Conservation (phyloP, 805 yeast genomes). For the Metschnikowia dekortorum region DNA sequence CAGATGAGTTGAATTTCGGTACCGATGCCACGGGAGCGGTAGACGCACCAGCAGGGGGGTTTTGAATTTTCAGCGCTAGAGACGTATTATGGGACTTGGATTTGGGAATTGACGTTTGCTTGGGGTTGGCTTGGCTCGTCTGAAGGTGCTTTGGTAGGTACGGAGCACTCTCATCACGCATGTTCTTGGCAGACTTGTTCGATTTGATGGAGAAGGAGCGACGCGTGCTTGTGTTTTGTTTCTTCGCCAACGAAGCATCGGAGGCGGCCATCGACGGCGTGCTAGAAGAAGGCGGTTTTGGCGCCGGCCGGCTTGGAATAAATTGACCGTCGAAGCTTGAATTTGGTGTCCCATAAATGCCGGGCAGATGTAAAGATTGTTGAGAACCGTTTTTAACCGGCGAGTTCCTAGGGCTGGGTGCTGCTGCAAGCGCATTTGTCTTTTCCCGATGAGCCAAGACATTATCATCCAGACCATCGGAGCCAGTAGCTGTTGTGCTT, state of each 20-base stretch:
- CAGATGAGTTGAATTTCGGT: constrained; percentile 26
- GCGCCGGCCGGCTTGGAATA: constrained; percentile 67
- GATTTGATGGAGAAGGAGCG: constrained; percentile 39
- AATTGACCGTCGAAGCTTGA: constrained; percentile 35
- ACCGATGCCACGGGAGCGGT: constrained; percentile 36
- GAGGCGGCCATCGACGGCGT: background rate
- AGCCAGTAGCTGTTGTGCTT: constrained; percentile 24
- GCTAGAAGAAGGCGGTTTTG: constrained; percentile 44
- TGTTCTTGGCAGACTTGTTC: constrained; percentile 21
- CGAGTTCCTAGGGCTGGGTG: background rate
- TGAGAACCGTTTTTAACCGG: background rate
- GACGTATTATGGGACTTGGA: constrained; percentile 40
- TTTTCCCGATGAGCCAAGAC: background rate
- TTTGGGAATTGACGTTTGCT: constrained; percentile 27
- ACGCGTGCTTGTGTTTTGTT: background rate
- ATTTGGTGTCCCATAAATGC: background rate
- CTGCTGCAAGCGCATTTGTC: background rate
- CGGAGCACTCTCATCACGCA: constrained; percentile 15
- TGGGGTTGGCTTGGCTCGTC: background rate
- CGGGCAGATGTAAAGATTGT: background rate
- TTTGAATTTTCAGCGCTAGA: constrained; percentile 25
- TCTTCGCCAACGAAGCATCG: background rate
- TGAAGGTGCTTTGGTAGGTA: constrained; percentile 13
- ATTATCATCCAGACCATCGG: constrained; percentile 5
- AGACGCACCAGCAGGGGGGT: constrained; percentile 22